These are phyloP conservation scores for Desmodesmus armatus DNA, from an alignment of 139 green algal genomes.

Conservation along the genomic window DNA sequence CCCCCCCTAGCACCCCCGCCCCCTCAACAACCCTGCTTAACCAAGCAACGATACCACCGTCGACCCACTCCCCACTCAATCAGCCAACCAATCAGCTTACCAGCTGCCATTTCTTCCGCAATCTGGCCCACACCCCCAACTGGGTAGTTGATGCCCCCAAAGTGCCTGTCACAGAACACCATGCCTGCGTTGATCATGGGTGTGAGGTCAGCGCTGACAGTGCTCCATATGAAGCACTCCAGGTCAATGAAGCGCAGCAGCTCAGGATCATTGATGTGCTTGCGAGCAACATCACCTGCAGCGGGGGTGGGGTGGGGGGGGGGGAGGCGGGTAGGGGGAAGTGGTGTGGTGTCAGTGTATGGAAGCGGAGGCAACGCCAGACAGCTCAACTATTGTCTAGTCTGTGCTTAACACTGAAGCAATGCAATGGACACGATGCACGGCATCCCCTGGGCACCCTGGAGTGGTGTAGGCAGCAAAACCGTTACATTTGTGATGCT, in stretches of 20 bases:
- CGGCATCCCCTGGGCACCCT: no score
- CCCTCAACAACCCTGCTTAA: not conserved
- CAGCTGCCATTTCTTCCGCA: slow-evolving; percentile 78
- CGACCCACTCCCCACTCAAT: no score
- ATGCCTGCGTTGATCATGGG: slow-evolving; percentile 97
- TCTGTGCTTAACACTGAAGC: no score
- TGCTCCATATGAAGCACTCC: slow-evolving; percentile 97
- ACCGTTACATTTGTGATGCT: no score
- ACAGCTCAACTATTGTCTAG: no score
- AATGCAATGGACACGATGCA: no score
- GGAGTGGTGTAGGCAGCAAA: no score
- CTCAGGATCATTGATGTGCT: slow-evolving; percentile 91
- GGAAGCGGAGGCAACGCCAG: no score
- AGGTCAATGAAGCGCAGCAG: slow-evolving; percentile 96
- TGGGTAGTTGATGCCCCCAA: slow-evolving; percentile 97
- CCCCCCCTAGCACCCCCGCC: not conserved
- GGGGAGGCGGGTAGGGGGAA: no score
- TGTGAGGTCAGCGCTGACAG: slow-evolving; percentile 88
- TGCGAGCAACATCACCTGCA: slow-evolving; percentile 81
- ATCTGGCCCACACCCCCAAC: slow-evolving; percentile 91
- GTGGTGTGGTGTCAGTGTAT: no score
- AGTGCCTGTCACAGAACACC: slow-evolving; percentile 92
- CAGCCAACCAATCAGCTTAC: slow-evolving; percentile 32
- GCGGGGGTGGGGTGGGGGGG: not conserved
- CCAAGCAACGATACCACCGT: no score